Conservation (phyloP, 192 early-diverging fungal genomes). For the Paraglomus brasilianum region DNA sequence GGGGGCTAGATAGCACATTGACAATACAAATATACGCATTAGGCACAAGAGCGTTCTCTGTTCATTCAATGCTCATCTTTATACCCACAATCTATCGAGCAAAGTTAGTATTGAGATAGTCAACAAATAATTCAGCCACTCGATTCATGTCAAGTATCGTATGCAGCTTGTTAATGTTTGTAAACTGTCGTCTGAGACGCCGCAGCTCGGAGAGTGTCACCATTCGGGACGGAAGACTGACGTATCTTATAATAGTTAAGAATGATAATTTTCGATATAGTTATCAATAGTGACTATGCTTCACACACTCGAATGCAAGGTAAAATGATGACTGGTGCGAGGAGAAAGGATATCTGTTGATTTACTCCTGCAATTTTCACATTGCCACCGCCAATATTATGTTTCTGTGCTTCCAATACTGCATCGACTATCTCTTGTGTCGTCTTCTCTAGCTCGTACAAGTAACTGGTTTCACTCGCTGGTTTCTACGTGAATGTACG, state of each 20-base stretch:
- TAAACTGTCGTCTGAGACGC: constrained; percentile 77
- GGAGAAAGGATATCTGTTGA: constrained; percentile 40
- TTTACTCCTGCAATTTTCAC: constrained; percentile 58
- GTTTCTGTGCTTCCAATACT: constrained; percentile 76
- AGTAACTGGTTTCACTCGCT: constrained; percentile 84
- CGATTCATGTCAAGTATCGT: constrained; percentile 68
- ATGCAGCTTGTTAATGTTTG: constrained; percentile 84
- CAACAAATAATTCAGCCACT: constrained; percentile 83
- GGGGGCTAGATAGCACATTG: constrained; percentile 67
- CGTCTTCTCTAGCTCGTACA: constrained; percentile 84
- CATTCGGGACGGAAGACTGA: constrained; percentile 65
- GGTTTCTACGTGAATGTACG: constrained; percentile 60
- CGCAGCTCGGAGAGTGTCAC: constrained; percentile 82
- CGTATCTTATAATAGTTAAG: constrained; percentile 33
- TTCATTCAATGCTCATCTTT: background rate
- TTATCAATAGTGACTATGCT: constrained; percentile 29
- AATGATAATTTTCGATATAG: constrained; percentile 36
- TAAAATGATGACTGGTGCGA: background rate
- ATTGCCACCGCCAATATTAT: constrained; percentile 51
- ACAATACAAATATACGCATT: background rate
- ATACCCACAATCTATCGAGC: constrained; percentile 22
- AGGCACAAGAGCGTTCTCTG: background rate
- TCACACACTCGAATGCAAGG: constrained; percentile 13
- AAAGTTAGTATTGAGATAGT: constrained; percentile 89
- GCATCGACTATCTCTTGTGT: constrained; percentile 78